These are phyloP conservation scores for Geosmithia putterillii DNA, from an alignment of 2,329 filamentous ascomycete species.

Conservation along the genomic window DNA sequence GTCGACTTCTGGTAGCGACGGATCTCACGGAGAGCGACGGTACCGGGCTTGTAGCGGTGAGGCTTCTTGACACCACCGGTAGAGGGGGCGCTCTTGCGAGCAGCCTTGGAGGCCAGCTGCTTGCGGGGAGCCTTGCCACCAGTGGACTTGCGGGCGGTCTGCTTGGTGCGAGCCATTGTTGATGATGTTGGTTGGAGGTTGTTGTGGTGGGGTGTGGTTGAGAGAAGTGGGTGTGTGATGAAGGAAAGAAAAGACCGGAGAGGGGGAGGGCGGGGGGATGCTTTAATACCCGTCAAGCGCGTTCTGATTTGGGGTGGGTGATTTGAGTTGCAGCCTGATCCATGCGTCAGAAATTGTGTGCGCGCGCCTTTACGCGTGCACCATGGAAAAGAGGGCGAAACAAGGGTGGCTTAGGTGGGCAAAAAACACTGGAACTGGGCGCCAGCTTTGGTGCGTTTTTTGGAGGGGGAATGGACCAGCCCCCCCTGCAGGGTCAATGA, in stretches of 20 bases:
- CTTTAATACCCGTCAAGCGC: slow-evolving; percentile 25
- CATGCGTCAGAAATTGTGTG: background rate
- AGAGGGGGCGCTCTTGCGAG: slow-evolving; percentile 93
- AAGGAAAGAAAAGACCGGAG: slow-evolving; percentile 24
- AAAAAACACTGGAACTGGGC: background rate
- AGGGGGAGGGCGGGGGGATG: slow-evolving; percentile 28
- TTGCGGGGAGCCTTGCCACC: slow-evolving; percentile 76
- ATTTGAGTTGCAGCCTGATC: slow-evolving; percentile 14
- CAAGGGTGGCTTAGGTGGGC: background rate
- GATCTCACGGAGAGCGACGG: slow-evolving; percentile 96
- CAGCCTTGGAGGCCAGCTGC: slow-evolving; percentile 98
- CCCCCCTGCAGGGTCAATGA: background rate
- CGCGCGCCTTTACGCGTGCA: background rate
- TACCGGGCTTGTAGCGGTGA: slow-evolving; percentile 81
- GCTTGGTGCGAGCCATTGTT: slow-evolving; percentile 54
- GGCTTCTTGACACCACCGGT: slow-evolving; percentile 97
- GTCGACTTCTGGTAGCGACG: slow-evolving; percentile 97
- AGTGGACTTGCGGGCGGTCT: slow-evolving; percentile 63
- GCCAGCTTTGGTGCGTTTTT: slow-evolving; percentile 1
- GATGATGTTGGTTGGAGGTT: slow-evolving; percentile 17
- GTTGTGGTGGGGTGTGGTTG: slow-evolving; percentile 11
- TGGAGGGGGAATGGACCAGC: background rate
- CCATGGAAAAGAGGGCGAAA: background rate
- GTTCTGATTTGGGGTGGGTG: slow-evolving; percentile 18
- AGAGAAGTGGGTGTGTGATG: slow-evolving; percentile 21